Conservation (phyloP, 106 monocot genomes). For the Chionographis japonica region DNA sequence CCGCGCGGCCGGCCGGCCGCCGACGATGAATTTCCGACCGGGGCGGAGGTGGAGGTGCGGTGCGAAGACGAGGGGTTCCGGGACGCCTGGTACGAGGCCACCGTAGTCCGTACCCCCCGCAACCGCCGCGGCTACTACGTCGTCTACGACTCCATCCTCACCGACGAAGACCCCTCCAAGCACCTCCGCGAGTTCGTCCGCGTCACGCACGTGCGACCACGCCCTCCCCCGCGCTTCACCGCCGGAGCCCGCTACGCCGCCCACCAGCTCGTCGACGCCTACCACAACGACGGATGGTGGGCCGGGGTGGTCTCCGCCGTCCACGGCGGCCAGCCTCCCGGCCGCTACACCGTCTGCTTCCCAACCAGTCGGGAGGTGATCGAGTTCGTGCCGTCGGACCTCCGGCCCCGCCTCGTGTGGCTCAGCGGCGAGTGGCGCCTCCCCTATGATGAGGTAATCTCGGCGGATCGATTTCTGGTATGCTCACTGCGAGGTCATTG, state of each 20-base stretch:
- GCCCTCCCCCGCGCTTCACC: neutral
- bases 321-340: neutral
- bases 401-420: neutral
- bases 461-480: no score
- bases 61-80: slow-evolving; percentile 23
- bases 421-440: neutral
- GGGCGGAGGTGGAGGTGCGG: slow-evolving; percentile 16
- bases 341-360: neutral
- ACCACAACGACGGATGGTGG: slow-evolving; percentile 6
- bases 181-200: slow-evolving; percentile 7
- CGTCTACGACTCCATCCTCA: slow-evolving; percentile 13
- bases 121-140: slow-evolving; percentile 14
- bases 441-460: no score
- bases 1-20: no score
- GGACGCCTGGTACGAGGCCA: slow-evolving; percentile 31
- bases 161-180: neutral
- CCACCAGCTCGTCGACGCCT: slow-evolving; percentile 1
- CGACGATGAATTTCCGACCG: neutral
- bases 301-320: neutral
- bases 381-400: neutral
- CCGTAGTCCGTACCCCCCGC: slow-evolving; percentile 8
- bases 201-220: slow-evolving; percentile 8
- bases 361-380: neutral
- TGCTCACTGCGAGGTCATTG: no score
- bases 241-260: neutral